Evolutionary conservation across 345 rosid species (phyloP), one percentile per base, ranked within the genome.

Genomic region (Brassica napus): DNA sequence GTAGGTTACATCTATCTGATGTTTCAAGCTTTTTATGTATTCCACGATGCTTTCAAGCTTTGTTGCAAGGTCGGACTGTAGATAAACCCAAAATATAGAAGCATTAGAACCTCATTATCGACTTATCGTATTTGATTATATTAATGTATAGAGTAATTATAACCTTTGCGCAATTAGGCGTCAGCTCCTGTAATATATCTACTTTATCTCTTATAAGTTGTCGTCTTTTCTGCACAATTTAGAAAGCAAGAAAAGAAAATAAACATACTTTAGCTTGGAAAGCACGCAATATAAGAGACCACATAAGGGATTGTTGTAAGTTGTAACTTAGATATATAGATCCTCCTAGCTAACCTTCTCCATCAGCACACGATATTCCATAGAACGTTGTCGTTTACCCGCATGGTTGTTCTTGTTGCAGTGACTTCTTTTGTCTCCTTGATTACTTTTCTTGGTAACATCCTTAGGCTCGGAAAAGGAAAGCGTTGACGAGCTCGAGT

Each of bases 161-260:
- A 6, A 79, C 82, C 82, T 73, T 68, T 44, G 32, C 0, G 15
- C 59, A 16, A 26, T 60, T 59, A 32, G 82, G 82, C 1, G 32
- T 73, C 74, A 73, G 26, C 47, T 4, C 30, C 6, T 79, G 74
- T 64, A 79, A 79, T 4, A 52, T 47, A 14, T 79, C 74, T 39
- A 79, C 58, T 73, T 32, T 79, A 0, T 79, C 82, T 59, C 28
- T 32, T n/a, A 79, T 60, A 32, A 32, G 0, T 3, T 68, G 49
- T 47, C 82, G 35, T 47, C 78, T 67, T 79, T 68, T 79, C 82
- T 73, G 64, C 55, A 47, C 1, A 61, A 14, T 72, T 55, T 24
- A 64, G 23, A 35, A 54, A 65, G 4, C 2, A 63, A 31, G 37
- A 31, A n/a, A 34, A 18, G 8, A 10, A 57, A 39, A 61, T 26